phyloP scores from a whole-genome alignment of 176 grass and related monocot species.

The Oryza glumipatula region DNA sequence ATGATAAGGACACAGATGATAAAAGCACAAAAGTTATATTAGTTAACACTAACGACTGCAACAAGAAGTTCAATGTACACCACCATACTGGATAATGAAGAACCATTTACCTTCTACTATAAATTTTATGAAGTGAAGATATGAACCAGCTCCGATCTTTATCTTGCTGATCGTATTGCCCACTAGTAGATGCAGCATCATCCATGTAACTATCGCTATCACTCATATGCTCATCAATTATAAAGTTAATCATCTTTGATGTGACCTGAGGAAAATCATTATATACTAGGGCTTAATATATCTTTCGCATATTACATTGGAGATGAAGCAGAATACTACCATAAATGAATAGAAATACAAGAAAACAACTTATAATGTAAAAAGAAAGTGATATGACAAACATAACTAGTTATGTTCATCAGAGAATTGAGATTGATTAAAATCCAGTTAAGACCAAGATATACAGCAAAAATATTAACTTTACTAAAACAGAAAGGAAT shows the following conservation, averaged over 20 bases:
- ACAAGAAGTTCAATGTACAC: conserved; percentile 18
- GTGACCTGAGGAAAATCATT: conserved; percentile 74
- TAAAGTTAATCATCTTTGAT: conserved; percentile 96
- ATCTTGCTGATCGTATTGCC: conserved; percentile 71
- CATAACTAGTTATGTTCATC: conserved; percentile 33
- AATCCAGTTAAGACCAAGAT: neutral
- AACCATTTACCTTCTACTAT: conserved; percentile 73
- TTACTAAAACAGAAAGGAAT: neutral
- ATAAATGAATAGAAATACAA: conserved; percentile 17
- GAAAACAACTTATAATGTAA: conserved; percentile 19
- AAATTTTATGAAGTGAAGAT: conserved; percentile 88
- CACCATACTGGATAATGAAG: conserved; percentile 12
- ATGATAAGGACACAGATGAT: conserved; percentile 15
- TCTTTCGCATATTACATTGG: conserved; percentile 33
- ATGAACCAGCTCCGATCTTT: conserved; percentile 96
- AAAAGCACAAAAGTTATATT: conserved; percentile 37
- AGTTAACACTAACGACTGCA: conserved; percentile 1
- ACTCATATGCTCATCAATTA: conserved; percentile 72
- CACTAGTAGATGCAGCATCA: conserved; percentile 57
- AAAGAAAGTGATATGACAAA: neutral
- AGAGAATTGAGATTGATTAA: conserved; percentile 25
- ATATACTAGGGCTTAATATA: conserved; percentile 34
- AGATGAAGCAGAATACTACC: conserved; percentile 23
- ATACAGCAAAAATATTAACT: neutral
- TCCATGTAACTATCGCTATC: conserved; percentile 64